A percentile compares a stretch with the other conserved stretches of the same genome.
Evolutionary conservation across 345 rosid genomes (phyloP).

Genomic region (Hirschfeldia incana): DNA sequence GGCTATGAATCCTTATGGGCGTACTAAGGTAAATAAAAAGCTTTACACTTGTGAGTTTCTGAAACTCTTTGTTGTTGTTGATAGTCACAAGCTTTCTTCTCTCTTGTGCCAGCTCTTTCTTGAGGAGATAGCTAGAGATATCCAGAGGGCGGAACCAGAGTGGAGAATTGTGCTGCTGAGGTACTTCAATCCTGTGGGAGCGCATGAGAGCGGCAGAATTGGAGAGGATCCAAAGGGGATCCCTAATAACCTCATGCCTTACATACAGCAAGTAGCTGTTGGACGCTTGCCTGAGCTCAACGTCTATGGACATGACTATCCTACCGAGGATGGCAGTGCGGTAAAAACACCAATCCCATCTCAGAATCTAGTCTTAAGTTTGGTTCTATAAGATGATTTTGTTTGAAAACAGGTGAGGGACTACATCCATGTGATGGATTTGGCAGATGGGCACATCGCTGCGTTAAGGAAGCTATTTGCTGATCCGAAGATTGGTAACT

Average conservation of each 20-base stretch:
- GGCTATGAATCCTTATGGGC: slow-evolving; percentile 95
- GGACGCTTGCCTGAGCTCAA: slow-evolving; percentile 83
- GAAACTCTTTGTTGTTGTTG: neutral
- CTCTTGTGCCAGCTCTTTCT: slow-evolving; percentile 67
- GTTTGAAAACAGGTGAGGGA: slow-evolving; percentile 64
- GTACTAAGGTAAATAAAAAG: slow-evolving; percentile 66
- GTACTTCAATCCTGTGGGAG: slow-evolving; percentile 95
- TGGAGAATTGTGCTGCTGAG: slow-evolving; percentile 82
- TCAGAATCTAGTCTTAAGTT: neutral
- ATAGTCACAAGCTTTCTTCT: slow-evolving; percentile 5
- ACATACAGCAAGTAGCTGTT: slow-evolving; percentile 92
- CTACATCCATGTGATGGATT: slow-evolving; percentile 92
- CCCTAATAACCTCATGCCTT: slow-evolving; percentile 94
- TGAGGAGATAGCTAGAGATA: slow-evolving; percentile 88
- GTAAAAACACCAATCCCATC: slow-evolving; percentile 43
- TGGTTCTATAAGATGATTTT: neutral
- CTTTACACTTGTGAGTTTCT: neutral
- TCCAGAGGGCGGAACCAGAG: slow-evolving; percentile 82
- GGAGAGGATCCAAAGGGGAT: slow-evolving; percentile 97
- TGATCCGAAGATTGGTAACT: slow-evolving; percentile 54
- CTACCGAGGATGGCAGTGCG: slow-evolving; percentile 86
- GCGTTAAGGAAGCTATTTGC: slow-evolving; percentile 74
- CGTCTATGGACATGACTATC: slow-evolving; percentile 86
- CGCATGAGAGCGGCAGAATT: slow-evolving; percentile 85
- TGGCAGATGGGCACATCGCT: slow-evolving; percentile 92